phyloP scores from a whole-genome alignment of 2,329 filamentous ascomycete genomes.

The Penicillium sp. region DNA sequence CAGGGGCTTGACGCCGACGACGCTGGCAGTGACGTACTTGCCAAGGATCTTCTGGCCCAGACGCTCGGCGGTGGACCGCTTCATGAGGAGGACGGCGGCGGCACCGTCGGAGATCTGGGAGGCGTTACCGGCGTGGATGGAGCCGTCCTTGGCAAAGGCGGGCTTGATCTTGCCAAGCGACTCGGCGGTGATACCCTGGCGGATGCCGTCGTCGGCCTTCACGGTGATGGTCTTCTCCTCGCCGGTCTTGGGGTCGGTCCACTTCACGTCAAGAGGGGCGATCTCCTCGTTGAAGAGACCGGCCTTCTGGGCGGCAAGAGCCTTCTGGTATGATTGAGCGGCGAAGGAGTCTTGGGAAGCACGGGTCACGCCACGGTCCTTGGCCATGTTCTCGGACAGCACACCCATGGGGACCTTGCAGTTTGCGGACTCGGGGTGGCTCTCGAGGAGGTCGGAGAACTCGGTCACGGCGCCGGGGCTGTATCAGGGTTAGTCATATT shows the following conservation, averaged over 20 bases:
- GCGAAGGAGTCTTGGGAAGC: slow-evolving; percentile 86
- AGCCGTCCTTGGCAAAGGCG: slow-evolving; percentile 86
- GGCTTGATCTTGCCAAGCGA: slow-evolving; percentile 86
- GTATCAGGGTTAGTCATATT: slow-evolving; percentile 1
- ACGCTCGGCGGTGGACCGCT: slow-evolving; percentile 81
- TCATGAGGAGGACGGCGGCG: slow-evolving; percentile 93
- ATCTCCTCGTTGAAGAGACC: slow-evolving; percentile 96
- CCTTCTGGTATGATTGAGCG: slow-evolving; percentile 89
- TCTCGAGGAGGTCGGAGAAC: slow-evolving; percentile 86
- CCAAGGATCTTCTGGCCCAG: slow-evolving; percentile 86
- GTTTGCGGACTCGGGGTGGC: slow-evolving; percentile 77
- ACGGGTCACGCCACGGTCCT: slow-evolving; percentile 71
- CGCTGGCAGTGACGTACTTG: slow-evolving; percentile 81
- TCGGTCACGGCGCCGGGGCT: slow-evolving; percentile 82
- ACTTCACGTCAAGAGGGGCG: slow-evolving; percentile 78
- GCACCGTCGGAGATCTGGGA: slow-evolving; percentile 95
- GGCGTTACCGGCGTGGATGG: slow-evolving; percentile 94
- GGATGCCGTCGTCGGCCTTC: slow-evolving; percentile 79
- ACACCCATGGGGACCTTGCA: slow-evolving; percentile 98
- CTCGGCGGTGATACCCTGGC: slow-evolving; percentile 80
- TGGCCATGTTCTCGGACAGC: slow-evolving; percentile 91
- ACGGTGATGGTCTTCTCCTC: slow-evolving; percentile 83
- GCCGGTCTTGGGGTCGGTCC: slow-evolving; percentile 84
- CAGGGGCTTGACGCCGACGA: slow-evolving; percentile 86
- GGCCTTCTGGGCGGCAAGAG: slow-evolving; percentile 73